Conservation (phyloP, 148 eudicot genomes). For the Bassia scoparia region DNA sequence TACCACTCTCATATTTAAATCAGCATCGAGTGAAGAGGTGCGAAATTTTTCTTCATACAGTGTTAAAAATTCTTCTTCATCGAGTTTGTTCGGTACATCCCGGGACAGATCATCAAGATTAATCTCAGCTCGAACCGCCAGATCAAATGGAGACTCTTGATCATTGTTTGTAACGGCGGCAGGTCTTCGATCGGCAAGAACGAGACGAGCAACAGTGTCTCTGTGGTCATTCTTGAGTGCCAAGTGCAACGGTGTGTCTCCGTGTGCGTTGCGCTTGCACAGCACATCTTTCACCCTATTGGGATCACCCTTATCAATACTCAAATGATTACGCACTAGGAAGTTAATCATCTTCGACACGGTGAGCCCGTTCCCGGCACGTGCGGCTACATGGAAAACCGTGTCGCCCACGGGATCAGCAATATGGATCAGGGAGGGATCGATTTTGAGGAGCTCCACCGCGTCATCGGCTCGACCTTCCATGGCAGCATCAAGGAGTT, state of each 20-base stretch:
- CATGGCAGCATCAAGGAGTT: neutral
- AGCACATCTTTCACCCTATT: neutral
- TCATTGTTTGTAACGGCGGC: neutral
- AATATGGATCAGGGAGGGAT: neutral
- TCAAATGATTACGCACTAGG: neutral
- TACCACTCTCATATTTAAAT: too few relatives aligned
- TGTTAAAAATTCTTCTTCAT: too few relatives aligned
- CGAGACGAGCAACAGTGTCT: neutral
- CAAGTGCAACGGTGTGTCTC: constrained; percentile 14
- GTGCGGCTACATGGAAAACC: neutral
- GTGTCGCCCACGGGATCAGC: constrained; percentile 8
- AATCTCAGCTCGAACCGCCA: neutral
- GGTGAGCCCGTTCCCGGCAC: neutral
- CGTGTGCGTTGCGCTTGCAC: neutral
- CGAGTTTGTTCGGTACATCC: too few relatives aligned
- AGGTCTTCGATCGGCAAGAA: neutral
- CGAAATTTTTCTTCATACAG: too few relatives aligned
- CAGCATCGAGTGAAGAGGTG: too few relatives aligned
- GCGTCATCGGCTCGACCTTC: neutral
- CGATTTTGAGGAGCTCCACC: neutral
- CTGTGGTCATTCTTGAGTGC: constrained; percentile 3
- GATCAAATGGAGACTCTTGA: neutral
- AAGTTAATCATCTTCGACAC: neutral
- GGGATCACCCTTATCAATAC: too few relatives aligned
- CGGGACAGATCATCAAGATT: too few relatives aligned